Evolutionary conservation across 306 rosid genomes (phyloP).

Genomic region (Rosa rugosa): DNA sequence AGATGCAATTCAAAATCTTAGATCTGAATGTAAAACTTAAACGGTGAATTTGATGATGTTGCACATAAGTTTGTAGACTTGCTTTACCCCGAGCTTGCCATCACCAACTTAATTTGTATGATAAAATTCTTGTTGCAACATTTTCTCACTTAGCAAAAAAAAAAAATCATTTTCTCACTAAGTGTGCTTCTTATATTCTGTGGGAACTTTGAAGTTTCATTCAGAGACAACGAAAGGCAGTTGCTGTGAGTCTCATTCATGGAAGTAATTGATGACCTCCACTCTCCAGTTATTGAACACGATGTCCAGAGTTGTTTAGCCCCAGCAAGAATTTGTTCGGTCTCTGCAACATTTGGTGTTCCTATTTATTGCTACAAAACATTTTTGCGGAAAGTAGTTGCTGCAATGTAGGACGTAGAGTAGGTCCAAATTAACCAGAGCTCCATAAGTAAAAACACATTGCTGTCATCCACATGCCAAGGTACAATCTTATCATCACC

Average conservation of each 20-base stretch:
- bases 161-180: not conserved
- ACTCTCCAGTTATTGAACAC: not conserved
- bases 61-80: too few species aligned
- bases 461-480: constrained; percentile 2
- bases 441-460: not conserved
- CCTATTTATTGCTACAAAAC: not conserved
- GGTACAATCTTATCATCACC: not conserved
- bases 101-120: not conserved
- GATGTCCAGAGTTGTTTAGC: not conserved
- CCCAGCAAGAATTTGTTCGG: not conserved
- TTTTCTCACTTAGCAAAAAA: not conserved
- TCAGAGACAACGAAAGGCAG: not conserved
- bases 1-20: not conserved
- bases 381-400: not conserved
- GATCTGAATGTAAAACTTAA: too few species aligned
- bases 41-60: too few species aligned
- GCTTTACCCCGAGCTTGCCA: not conserved
- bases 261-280: not conserved
- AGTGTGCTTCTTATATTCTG: not conserved
- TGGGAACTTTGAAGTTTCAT: not conserved
- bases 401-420: not conserved
- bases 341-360: not conserved
- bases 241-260: not conserved
- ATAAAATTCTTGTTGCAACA: not conserved
- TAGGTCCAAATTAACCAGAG: constrained; percentile 15